Base-by-base conservation (phyloP, 2,329 filamentous ascomycete genomes). In the Phaeomoniella chlamydospora region DNA sequence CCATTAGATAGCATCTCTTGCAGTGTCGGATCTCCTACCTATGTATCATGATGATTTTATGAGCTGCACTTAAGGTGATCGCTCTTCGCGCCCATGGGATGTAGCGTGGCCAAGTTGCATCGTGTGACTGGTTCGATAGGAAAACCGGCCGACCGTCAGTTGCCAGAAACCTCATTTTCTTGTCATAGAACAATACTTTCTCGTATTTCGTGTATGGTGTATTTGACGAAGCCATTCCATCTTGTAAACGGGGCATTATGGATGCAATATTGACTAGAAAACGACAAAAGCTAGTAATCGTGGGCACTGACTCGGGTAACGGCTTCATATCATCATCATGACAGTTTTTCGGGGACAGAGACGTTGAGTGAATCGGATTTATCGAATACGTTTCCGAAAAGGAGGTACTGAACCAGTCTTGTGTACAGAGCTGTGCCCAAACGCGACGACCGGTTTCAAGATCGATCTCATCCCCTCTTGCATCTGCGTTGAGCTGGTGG, bases 31-130 rank as follows among this genome's bases (percentile, higher is more conserved):
- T 11, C 15, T 15, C 33, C 9, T 39, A 41, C 39, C 41, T 31
- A 36, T 62, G 58, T 4, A 61, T 53, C 60, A 62, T 63, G 40
- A 64, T 62, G n/a, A 61, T 54, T 38, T 64, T 64, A 29, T 64
- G 60, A 5, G 54, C 52, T 6, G 50, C 47, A 17, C 56, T 59
- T 12, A 60, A 55, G 5, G 56, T 53, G 12, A 60, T 45, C 17
- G 56, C 47, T 30, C 53, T 50, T 37, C 56, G 49, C 2, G 58
- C 58, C 59, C 59, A 63, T 2, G 43, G 48, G 2, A 59, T 49
- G 47, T 58, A 64, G 15, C 41, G 43, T 5, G 60, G 61, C 59
- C 61, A 63, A 3, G 46, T 39, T 4, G 56, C 48, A 31, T 56
- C 46, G 1, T 54, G 31, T 2, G 55, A 53, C 6, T 44, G 49